phyloP scores from a whole-genome alignment of 2,329 filamentous ascomycete genomes.

The Apiospora saccharicola region DNA sequence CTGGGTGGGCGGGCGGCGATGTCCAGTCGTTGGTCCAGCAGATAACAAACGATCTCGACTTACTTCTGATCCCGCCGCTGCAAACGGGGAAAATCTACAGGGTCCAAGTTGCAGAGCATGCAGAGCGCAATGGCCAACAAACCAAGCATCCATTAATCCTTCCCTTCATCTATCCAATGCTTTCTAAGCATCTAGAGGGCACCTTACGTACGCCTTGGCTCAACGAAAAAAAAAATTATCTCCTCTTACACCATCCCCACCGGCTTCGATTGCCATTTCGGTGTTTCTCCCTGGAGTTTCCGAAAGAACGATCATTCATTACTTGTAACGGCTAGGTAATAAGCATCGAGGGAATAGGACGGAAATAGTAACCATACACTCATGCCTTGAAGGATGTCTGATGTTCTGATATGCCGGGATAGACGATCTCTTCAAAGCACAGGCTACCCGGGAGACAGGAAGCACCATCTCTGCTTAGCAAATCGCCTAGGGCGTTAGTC shows the following conservation, averaged over 20 bases:
- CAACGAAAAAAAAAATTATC: neutral
- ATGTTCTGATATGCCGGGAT: slow-evolving; percentile 12
- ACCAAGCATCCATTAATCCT: neutral
- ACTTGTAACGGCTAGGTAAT: slow-evolving; percentile 13
- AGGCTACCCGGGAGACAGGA: slow-evolving; percentile 17
- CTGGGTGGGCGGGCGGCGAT: neutral
- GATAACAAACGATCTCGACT: slow-evolving; percentile 4
- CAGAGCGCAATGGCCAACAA: slow-evolving; percentile 6
- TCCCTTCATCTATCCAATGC: slow-evolving; percentile 18
- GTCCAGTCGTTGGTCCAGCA: neutral
- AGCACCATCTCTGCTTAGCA: slow-evolving; percentile 17
- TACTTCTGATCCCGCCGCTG: neutral
- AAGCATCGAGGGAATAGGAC: neutral
- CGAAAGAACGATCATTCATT: slow-evolving; percentile 14
- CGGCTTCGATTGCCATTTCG: slow-evolving; percentile 4
- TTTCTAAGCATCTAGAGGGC: neutral
- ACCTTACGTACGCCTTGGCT: slow-evolving; percentile 13
- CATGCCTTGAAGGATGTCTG: slow-evolving; percentile 1
- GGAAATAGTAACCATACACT: slow-evolving; percentile 6
- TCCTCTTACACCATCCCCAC: neutral
- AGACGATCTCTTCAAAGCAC: slow-evolving; percentile 4
- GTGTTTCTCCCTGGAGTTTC: slow-evolving; percentile 15
- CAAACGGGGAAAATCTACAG: slow-evolving; percentile 20
- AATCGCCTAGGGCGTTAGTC: slow-evolving; percentile 12
- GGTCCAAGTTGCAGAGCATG: slow-evolving; percentile 11